Evolutionary conservation across 352 stramenopile genomes (phyloP).

Genomic region (Pythium sp.): DNA sequence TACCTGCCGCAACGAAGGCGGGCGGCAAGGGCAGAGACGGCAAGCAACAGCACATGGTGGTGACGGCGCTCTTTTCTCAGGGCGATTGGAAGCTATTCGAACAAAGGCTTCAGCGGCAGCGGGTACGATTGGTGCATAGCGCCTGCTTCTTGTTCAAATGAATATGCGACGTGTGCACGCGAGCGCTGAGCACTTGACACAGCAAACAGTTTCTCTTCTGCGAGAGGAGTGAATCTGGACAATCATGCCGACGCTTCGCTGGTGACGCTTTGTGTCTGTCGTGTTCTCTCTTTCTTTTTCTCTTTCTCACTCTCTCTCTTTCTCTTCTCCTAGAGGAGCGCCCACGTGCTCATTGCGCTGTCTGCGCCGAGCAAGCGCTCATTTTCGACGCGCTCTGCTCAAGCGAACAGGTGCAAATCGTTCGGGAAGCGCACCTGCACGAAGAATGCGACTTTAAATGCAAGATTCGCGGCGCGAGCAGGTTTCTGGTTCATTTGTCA

Average conservation of each 20-base stretch:
- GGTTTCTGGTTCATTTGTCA: neutral
- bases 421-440: neutral
- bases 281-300: too few relatives aligned
- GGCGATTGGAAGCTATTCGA: neutral
- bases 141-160: neutral
- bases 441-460: neutral
- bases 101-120: neutral
- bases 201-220: neutral
- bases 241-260: slow-evolving; percentile 2
- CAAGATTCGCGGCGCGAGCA: neutral
- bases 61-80: neutral
- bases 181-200: neutral
- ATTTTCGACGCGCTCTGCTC: neutral
- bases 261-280: neutral
- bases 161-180: slow-evolving; percentile 5
- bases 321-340: too few relatives aligned
- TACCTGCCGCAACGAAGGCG: neutral
- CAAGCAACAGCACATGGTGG: neutral
- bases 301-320: too few relatives aligned
- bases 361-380: neutral
- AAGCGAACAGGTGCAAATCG: neutral
- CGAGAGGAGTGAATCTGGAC: neutral
- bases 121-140: neutral
- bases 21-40: neutral
- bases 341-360: too few relatives aligned